These are phyloP conservation scores for Ophiobolus disseminans DNA, from an alignment of 2,329 filamentous ascomycete genomes.

Conservation along the genomic window DNA sequence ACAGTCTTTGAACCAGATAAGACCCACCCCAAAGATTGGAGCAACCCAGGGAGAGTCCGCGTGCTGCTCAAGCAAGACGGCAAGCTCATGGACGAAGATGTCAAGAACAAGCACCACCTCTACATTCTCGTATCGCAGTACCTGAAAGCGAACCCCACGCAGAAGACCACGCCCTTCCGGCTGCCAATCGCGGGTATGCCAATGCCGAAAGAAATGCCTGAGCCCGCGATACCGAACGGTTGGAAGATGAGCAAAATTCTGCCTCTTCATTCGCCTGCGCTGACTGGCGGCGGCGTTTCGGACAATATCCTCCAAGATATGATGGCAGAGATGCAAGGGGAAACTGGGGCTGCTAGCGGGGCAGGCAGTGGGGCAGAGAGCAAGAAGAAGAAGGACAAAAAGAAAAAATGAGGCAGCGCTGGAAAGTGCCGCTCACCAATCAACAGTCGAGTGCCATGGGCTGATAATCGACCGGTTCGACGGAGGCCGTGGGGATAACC, in stretches of 20 bases:
- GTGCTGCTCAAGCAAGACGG: conserved; percentile 74
- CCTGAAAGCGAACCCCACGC: conserved; percentile 79
- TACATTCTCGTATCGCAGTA: conserved; percentile 81
- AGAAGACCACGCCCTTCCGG: conserved; percentile 71
- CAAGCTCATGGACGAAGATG: conserved; percentile 55
- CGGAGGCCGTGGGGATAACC: no score
- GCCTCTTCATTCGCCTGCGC: conserved; percentile 84
- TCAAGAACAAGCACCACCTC: conserved; percentile 85
- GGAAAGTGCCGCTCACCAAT: neutral
- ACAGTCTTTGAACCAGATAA: conserved; percentile 90
- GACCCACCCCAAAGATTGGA: conserved; percentile 95
- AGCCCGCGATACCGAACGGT: conserved; percentile 73
- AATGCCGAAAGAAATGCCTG: conserved; percentile 70
- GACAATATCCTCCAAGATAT: conserved; percentile 97
- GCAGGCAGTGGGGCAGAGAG: conserved; percentile 32
- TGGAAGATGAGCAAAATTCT: conserved; percentile 89
- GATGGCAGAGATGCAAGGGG: conserved; percentile 85
- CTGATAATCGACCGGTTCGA: no score
- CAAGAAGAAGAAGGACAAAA: conserved; percentile 50
- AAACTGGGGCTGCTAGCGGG: conserved; percentile 35
- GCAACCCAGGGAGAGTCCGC: conserved; percentile 89
- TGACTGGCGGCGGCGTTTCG: conserved; percentile 90
- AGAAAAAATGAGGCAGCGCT: conserved; percentile 41
- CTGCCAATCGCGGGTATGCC: conserved; percentile 77
- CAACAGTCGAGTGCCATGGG: no score